These are phyloP conservation scores for Globisporangium parvum DNA, from an alignment of 352 stramenopile genomes.

Conservation along the genomic window DNA sequence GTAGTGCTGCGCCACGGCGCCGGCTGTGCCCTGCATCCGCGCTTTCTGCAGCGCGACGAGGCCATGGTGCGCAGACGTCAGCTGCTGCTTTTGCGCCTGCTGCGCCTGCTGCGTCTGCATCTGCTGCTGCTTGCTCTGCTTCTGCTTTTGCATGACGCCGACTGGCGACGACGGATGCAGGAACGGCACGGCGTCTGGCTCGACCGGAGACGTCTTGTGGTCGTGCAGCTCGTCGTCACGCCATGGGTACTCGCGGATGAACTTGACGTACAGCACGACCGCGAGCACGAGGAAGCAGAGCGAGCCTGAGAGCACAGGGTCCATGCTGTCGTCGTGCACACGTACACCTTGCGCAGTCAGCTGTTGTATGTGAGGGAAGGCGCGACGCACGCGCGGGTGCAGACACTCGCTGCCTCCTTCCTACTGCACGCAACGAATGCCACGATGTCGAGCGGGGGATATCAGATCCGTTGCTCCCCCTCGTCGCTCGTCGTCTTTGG, in stretches of 20 bases:
- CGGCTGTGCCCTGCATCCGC: conserved; percentile 20
- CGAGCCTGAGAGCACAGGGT: conserved; percentile 82
- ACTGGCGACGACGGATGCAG: conserved; percentile 50
- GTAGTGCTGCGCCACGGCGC: conserved; percentile 17
- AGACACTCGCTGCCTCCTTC: no score
- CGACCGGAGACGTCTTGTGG: conserved; percentile 59
- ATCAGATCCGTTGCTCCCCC: no score
- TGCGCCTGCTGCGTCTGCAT: conserved; percentile 16
- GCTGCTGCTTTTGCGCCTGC: conserved; percentile 12
- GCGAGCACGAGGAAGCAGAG: conserved; percentile 83
- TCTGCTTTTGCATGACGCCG: conserved; percentile 35
- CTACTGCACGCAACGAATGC: no score
- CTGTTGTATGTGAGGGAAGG: no score
- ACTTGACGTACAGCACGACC: conserved; percentile 87
- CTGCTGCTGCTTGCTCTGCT: conserved; percentile 21
- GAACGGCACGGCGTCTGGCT: conserved; percentile 67
- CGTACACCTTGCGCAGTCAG: no score
- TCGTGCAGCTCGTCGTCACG: conserved; percentile 47
- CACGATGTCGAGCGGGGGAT: no score
- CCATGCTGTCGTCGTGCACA: conserved; percentile 26
- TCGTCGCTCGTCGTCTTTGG: not conserved
- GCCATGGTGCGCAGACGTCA: conserved; percentile 18
- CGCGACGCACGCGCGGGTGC: no score
- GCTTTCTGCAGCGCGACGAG: conserved; percentile 33
- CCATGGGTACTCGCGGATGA: conserved; percentile 72